These are phyloP conservation scores for Ogataea hybrid DNA, from an alignment of 1,139 yeast genomes.

Conservation along the genomic window DNA sequence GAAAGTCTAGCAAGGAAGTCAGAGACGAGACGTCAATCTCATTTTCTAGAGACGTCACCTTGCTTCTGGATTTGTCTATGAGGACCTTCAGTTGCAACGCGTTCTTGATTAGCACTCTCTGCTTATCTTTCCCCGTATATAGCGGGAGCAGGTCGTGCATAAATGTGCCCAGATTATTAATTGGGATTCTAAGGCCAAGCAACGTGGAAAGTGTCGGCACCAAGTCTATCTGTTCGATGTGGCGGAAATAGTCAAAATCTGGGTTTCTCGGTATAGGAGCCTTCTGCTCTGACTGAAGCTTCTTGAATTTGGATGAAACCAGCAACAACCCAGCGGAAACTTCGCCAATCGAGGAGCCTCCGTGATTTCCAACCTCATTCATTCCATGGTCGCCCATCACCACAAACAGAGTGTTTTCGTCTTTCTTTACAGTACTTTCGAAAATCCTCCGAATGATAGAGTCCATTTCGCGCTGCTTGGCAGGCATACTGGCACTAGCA, in stretches of 20 bases:
- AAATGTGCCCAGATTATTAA: slow-evolving; percentile 77
- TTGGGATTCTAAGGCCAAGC: slow-evolving; percentile 80
- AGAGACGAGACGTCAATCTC: slow-evolving; percentile 20
- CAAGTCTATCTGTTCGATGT: slow-evolving; percentile 76
- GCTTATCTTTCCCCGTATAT: slow-evolving; percentile 38
- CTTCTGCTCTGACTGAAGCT: slow-evolving; percentile 17
- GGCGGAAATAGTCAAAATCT: slow-evolving; percentile 50
- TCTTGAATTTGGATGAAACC: slow-evolving; percentile 57
- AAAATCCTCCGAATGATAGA: slow-evolving; percentile 54
- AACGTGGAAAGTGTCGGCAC: slow-evolving; percentile 82
- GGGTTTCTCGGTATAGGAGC: slow-evolving; percentile 45
- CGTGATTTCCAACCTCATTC: slow-evolving; percentile 94
- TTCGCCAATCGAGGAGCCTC: slow-evolving; percentile 91
- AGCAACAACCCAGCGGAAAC: slow-evolving; percentile 81
- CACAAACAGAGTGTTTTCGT: slow-evolving; percentile 60
- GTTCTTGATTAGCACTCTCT: slow-evolving; percentile 52
- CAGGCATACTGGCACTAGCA: slow-evolving; percentile 69
- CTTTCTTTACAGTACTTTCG: slow-evolving; percentile 39
- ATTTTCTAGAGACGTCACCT: slow-evolving; percentile 17
- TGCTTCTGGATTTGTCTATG: slow-evolving; percentile 25
- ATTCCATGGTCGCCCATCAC: slow-evolving; percentile 95
- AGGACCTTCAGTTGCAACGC: slow-evolving; percentile 54
- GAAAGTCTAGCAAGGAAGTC: slow-evolving; percentile 38
- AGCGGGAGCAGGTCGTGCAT: slow-evolving; percentile 54
- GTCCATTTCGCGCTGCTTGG: slow-evolving; percentile 87